Conservation (phyloP, 2,329 filamentous ascomycete species). For the Penicillium expansum region DNA sequence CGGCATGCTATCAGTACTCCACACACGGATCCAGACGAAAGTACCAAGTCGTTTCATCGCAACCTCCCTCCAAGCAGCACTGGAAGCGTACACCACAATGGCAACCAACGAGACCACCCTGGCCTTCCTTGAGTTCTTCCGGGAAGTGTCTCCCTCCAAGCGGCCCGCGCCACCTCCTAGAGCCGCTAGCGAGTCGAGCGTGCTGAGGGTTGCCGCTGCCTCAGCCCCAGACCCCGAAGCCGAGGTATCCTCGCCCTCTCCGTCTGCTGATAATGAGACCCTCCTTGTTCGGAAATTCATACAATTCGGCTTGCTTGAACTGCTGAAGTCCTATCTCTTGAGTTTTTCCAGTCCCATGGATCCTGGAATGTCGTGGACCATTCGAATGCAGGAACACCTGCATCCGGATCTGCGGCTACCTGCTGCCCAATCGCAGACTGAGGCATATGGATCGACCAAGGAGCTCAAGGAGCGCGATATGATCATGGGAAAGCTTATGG, state of each 20-base stretch:
- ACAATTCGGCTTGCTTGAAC: slow-evolving; percentile 62
- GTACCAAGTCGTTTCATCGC: slow-evolving; percentile 63
- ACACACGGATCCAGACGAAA: slow-evolving; percentile 62
- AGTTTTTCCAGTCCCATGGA: slow-evolving; percentile 36
- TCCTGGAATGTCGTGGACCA: slow-evolving; percentile 45
- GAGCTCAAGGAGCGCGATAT: slow-evolving; percentile 53
- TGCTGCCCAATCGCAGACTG: slow-evolving; percentile 49
- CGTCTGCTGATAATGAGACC: slow-evolving; percentile 46
- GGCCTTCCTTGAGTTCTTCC: slow-evolving; percentile 57
- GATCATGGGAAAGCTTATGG: slow-evolving; percentile 56
- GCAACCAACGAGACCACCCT: slow-evolving; percentile 56
- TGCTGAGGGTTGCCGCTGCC: slow-evolving; percentile 31
- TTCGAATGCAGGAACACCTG: slow-evolving; percentile 57
- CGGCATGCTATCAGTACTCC: slow-evolving; percentile 56
- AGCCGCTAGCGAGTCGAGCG: slow-evolving; percentile 50
- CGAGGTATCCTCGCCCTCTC: slow-evolving; percentile 41
- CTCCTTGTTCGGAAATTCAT: slow-evolving; percentile 54
- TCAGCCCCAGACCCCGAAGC: slow-evolving; percentile 59
- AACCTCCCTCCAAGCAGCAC: slow-evolving; percentile 60
- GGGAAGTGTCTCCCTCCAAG: slow-evolving; percentile 56
- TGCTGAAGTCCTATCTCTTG: slow-evolving; percentile 60
- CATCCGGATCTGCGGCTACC: slow-evolving; percentile 54
- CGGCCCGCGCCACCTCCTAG: slow-evolving; percentile 60
- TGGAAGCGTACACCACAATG: slow-evolving; percentile 59
- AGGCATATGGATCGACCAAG: slow-evolving; percentile 51